Evolutionary conservation across 176 grass and related monocot species (phyloP).

Genomic region (Pharus latifolius): DNA sequence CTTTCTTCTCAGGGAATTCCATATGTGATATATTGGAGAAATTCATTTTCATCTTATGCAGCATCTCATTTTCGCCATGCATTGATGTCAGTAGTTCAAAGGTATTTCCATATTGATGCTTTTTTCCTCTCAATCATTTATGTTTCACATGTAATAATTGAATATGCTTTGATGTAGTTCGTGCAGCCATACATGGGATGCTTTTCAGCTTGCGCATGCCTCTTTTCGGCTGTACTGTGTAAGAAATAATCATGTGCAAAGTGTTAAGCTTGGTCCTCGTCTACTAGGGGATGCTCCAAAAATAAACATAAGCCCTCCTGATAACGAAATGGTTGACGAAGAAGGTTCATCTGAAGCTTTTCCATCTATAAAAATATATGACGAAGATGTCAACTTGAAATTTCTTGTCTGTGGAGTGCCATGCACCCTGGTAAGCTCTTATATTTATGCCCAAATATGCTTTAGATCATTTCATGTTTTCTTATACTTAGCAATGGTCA

Average conservation of each 20-base stretch:
- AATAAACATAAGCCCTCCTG: slow-evolving; percentile 22
- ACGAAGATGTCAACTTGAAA: slow-evolving; percentile 44
- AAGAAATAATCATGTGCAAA: slow-evolving; percentile 25
- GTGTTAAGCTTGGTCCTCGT: slow-evolving; percentile 32
- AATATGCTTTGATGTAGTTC: slow-evolving; percentile 39
- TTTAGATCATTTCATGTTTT: neutral
- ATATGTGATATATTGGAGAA: slow-evolving; percentile 77
- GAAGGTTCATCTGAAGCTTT: slow-evolving; percentile 27
- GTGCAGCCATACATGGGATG: slow-evolving; percentile 67
- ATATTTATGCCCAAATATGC: neutral
- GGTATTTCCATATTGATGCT: slow-evolving; percentile 25
- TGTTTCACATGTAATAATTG: slow-evolving; percentile 15
- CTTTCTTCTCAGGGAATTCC: slow-evolving; percentile 45
- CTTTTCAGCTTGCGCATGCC: slow-evolving; percentile 69
- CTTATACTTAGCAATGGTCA: neutral
- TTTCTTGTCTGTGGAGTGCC: slow-evolving; percentile 50
- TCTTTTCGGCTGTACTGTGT: slow-evolving; percentile 56
- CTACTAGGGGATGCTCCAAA: slow-evolving; percentile 63
- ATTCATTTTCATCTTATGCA: slow-evolving; percentile 47
- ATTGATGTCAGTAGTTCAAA: slow-evolving; percentile 52
- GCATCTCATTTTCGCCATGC: slow-evolving; percentile 62
- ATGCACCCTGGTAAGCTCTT: slow-evolving; percentile 40
- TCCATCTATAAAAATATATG: slow-evolving; percentile 44
- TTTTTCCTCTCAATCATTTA: neutral
- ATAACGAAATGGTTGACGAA: slow-evolving; percentile 22